These are phyloP conservation scores for Albizia julibrissin DNA, from an alignment of 306 rosid genomes.

Conservation along the genomic window DNA sequence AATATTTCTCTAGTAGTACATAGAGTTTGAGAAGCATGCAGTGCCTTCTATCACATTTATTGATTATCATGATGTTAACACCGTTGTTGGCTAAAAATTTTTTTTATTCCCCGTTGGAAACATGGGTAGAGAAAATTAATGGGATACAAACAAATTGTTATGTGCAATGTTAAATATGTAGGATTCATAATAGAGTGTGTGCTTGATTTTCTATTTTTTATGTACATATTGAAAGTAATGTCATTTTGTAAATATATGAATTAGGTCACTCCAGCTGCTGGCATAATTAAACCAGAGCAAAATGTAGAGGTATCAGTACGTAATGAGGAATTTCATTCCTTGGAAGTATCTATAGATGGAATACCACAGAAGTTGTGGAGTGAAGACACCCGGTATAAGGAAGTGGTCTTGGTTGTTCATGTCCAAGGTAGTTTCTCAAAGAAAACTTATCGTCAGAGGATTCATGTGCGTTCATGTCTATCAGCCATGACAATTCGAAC, in stretches of 20 bases:
- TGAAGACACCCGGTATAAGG: conserved; percentile 90
- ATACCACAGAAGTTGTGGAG: conserved; percentile 87
- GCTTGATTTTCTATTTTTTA: neutral
- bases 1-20: neutral
- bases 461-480: conserved; percentile 71
- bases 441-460: conserved; percentile 45
- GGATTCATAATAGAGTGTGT: conserved; percentile 14
- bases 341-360: conserved; percentile 76
- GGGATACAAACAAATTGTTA: too few relatives aligned
- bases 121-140: too few relatives aligned
- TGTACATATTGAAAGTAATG: conserved; percentile 18
- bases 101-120: too few relatives aligned
- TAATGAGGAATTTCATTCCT: conserved; percentile 68
- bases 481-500: conserved; percentile 55
- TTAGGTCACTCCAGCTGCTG: conserved; percentile 82
- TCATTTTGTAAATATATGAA: conserved; percentile 24
- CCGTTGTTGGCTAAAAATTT: too few relatives aligned
- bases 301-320: conserved; percentile 66
- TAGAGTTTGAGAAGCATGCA: neutral
- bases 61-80: neutral
- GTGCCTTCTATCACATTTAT: neutral
- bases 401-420: conserved; percentile 63
- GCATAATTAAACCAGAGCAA: conserved; percentile 79
- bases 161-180: neutral
- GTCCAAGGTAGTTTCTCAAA: conserved; percentile 74